Percentiles rank a stretch among this genome's conserved stretches.
Conservation (phyloP, 495 filamentous ascomycete genomes). For the Hypoxylon perforatum region DNA sequence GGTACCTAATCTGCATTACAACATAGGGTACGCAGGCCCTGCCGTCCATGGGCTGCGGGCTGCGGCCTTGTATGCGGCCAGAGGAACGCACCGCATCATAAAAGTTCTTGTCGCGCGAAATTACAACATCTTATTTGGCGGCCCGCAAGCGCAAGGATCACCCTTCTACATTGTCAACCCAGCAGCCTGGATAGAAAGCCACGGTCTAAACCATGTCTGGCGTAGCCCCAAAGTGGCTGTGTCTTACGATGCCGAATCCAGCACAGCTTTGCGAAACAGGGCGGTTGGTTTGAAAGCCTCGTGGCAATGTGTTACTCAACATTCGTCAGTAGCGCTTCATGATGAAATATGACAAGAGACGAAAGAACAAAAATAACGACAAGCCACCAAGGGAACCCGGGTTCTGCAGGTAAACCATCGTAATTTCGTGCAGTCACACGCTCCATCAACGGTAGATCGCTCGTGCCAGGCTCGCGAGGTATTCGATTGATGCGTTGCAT, state of each 20-base stretch:
- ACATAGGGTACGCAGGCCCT: conserved; percentile 30
- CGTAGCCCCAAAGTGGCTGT: conserved; percentile 28
- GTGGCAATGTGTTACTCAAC: conserved; percentile 29
- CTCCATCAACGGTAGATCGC: conserved; percentile 19
- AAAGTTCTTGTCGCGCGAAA: conserved; percentile 34
- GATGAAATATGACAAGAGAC: conserved; percentile 31
- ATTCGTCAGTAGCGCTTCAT: conserved; percentile 29
- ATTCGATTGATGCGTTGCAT: conserved; percentile 35
- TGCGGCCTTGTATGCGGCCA: conserved; percentile 43
- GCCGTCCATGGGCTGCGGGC: conserved; percentile 9
- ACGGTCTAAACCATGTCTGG: conserved; percentile 38
- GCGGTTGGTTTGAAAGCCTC: conserved; percentile 34
- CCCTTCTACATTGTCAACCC: conserved; percentile 29
- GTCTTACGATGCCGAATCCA: conserved; percentile 33
- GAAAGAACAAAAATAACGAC: conserved; percentile 10
- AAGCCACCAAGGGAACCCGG: conserved; percentile 14
- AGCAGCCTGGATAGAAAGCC: conserved; percentile 45
- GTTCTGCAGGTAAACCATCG: conserved; percentile 27
- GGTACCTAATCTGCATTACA: conserved; percentile 30
- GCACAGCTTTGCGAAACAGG: conserved; percentile 16
- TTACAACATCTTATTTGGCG: conserved; percentile 38
- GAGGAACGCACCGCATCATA: conserved; percentile 36
- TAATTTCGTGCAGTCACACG: conserved; percentile 31
- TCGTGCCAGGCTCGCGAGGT: conserved; percentile 9
- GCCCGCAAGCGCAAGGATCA: conserved; percentile 40